phyloP scores from a whole-genome alignment of 768 basidiomycete species.

The Cystobasidium tubakii region DNA sequence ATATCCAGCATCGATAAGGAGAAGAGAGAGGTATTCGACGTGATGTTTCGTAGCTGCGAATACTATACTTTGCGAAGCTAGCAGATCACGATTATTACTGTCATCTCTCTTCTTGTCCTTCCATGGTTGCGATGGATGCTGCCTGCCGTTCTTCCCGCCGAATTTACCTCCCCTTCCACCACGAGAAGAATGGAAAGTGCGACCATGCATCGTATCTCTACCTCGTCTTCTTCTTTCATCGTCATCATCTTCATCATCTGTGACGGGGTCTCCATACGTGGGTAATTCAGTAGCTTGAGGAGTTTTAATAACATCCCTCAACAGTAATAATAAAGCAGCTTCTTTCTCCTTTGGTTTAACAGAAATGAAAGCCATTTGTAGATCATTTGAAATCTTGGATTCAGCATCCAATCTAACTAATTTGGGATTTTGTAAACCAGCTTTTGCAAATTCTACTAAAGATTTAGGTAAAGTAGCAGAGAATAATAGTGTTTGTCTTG shows the following conservation, averaged over 20 bases:
- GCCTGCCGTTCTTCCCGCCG: background rate
- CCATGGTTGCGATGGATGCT: background rate
- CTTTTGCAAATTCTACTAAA: slow-evolving; percentile 96
- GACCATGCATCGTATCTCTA: background rate
- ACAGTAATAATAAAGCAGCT: slow-evolving; percentile 71
- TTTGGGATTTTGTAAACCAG: slow-evolving; percentile 85
- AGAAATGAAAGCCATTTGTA: slow-evolving; percentile 89
- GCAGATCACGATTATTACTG: slow-evolving; percentile 51
- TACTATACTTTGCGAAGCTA: slow-evolving; percentile 83
- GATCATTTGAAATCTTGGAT: slow-evolving; percentile 86
- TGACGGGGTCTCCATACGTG: background rate
- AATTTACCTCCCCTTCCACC: slow-evolving; percentile 10
- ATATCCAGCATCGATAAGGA: slow-evolving; percentile 76
- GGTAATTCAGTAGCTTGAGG: slow-evolving; percentile 53
- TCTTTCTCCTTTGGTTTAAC: slow-evolving; percentile 92
- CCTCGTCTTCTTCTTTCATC: background rate
- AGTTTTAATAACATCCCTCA: slow-evolving; percentile 80
- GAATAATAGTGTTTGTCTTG: slow-evolving; percentile 87
- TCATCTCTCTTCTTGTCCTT: background rate
- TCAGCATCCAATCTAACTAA: slow-evolving; percentile 94
- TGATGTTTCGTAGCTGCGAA: slow-evolving; percentile 98
- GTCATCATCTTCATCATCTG: slow-evolving; percentile 10
- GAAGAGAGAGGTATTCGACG: slow-evolving; percentile 80
- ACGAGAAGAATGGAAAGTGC: background rate
- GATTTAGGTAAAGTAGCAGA: slow-evolving; percentile 94